Evolutionary conservation across 2,329 filamentous ascomycete species (phyloP), one percentile per base, ranked within the genome.

Genomic region (Neophaeococcomyces mojaviensis): DNA sequence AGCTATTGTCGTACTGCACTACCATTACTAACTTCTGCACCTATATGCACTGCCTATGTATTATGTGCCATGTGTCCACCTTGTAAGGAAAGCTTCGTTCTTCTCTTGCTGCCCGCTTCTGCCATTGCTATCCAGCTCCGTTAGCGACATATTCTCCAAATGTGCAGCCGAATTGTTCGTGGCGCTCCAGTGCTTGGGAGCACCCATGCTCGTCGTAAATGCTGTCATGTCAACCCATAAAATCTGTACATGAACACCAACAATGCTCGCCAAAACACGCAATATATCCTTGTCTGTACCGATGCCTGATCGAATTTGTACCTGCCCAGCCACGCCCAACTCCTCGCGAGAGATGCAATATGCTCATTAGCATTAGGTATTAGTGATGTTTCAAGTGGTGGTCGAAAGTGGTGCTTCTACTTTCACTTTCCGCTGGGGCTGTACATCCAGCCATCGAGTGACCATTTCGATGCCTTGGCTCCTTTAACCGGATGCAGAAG

Each of bases 381-480:
- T 44, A 44, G 32, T 19, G 22, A 36, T 22, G 7, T 26, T 33
- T 32, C 36, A 15, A 10, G 20, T 39, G 10, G n/a, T 26, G 8
- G 15, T 24, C 26, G n/a, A 18, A 3, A n/a, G 10, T 7, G 10
- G n/a, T n/a, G 15, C 9, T 36, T 16, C 41, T 15, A 13, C 6
- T 16, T 41, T 54, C 46, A 58, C 38, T 48, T 53, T 42, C 55
- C 54, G 42, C 49, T 47, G 32, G 52, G 53, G 34, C 53, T 57
- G 37, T 56, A 48, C 13, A 49, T 42, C 55, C 55, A 58, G 20
- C 53, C 55, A 19, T 54, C 47, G 15, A 49, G 38, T 13, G 47
- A 49, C 55, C 55, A 58, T 39, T 50, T 50, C 49, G 51, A 55
- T 15, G 55, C 43, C 54, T 73, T 71, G 46, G 61, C 59, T 33